A percentile compares a stretch with the other conserved stretches of the same genome.
These are phyloP conservation scores for Hortaea sp. DNA, from an alignment of 2,329 filamentous ascomycete genomes.

Conservation along the genomic window DNA sequence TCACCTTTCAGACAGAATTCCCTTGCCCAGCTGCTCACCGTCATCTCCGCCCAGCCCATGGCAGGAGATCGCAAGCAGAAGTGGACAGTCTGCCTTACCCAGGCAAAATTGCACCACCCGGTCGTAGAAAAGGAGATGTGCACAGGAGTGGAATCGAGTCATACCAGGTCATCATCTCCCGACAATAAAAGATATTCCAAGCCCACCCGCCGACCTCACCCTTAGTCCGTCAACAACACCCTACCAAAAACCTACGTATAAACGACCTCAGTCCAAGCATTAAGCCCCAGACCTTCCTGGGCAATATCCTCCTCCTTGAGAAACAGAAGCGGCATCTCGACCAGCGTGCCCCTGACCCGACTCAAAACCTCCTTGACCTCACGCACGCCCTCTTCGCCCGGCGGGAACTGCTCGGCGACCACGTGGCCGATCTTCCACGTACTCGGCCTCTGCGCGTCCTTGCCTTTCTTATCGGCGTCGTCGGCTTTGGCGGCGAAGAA, in stretches of 20 bases:
- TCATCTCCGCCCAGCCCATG: no score
- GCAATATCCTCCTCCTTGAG: constrained; percentile 79
- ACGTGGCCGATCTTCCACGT: constrained; percentile 81
- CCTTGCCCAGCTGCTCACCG: no score
- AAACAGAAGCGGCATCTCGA: constrained; percentile 89
- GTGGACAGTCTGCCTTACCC: no score
- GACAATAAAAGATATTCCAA: no score
- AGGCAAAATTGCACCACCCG: no score
- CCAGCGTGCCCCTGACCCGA: constrained; percentile 44
- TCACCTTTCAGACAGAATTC: no score
- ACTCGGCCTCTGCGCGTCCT: constrained; percentile 36
- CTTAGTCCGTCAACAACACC: background rate
- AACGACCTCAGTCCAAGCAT: constrained; percentile 38
- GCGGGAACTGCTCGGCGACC: constrained; percentile 45
- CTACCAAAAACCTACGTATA: constrained; percentile 28
- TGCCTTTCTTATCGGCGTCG: constrained; percentile 31
- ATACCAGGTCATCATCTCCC: constrained; percentile 42
- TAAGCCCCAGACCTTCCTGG: constrained; percentile 59
- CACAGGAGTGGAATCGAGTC: no score
- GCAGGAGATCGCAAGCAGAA: no score
- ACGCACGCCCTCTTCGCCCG: constrained; percentile 31
- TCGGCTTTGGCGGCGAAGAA: constrained; percentile 45
- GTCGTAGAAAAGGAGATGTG: no score
- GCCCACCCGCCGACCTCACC: no score
- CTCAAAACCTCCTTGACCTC: constrained; percentile 61